Evolutionary conservation across 2,329 filamentous ascomycete genomes (phyloP).

Genomic region (Curvularia lunata): DNA sequence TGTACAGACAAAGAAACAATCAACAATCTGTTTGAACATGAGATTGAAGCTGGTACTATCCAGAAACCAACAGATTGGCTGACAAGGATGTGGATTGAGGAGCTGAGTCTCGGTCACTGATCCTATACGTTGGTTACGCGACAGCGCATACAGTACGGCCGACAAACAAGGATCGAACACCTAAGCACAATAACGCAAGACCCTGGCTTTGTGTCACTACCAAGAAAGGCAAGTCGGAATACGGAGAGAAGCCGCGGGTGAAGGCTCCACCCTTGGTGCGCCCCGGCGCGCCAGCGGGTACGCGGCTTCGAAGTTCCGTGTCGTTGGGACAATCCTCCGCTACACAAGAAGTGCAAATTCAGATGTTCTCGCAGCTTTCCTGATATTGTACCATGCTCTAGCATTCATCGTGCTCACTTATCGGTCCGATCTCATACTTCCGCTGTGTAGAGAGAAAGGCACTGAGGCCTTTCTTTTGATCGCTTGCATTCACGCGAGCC

Average conservation of each 20-base stretch:
- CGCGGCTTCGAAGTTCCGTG: slow-evolving; percentile 15
- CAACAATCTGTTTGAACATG: no score
- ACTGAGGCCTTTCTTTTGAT: not conserved
- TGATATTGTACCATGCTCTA: not conserved
- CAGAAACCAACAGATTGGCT: no score
- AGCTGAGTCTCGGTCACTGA: not conserved
- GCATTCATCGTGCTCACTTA: not conserved
- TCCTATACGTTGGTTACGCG: slow-evolving; percentile 5
- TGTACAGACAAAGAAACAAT: no score
- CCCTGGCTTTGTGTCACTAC: slow-evolving; percentile 4
- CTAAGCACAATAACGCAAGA: slow-evolving; percentile 4
- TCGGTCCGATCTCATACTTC: not conserved
- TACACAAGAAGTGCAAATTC: slow-evolving; percentile 11
- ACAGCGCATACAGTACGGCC: slow-evolving; percentile 2
- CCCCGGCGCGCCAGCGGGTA: slow-evolving; percentile 7
- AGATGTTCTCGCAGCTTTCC: slow-evolving; percentile 11
- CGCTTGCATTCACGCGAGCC: not conserved
- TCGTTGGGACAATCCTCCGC: slow-evolving; percentile 17
- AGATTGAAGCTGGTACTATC: no score
- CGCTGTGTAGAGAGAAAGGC: not conserved
- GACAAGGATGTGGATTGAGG: not conserved
- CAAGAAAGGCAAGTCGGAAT: slow-evolving; percentile 19
- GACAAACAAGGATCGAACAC: slow-evolving; percentile 5
- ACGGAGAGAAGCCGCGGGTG: slow-evolving; percentile 16
- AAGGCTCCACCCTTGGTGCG: slow-evolving; percentile 11